These are phyloP conservation scores for Monilinia vaccinii-corymbosi DNA, from an alignment of 2,329 filamentous ascomycete species.

Conservation along the genomic window DNA sequence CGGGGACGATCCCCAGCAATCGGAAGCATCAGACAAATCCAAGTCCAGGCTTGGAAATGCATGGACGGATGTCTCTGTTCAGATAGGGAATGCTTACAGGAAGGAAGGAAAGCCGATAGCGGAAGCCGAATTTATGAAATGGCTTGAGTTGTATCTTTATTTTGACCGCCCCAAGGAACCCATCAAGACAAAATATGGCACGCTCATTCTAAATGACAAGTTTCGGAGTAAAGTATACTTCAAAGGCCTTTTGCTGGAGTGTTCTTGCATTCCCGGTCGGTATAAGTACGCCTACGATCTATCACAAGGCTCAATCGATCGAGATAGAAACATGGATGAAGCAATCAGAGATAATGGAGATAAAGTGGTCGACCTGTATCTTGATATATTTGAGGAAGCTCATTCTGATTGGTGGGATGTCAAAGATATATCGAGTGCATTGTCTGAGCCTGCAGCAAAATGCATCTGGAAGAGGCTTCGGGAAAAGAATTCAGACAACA, in stretches of 20 bases:
- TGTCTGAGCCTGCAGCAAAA: conserved; percentile 10
- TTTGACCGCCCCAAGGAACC: no score
- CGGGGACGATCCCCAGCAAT: no score
- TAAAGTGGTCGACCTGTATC: conserved; percentile 11
- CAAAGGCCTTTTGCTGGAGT: conserved; percentile 9
- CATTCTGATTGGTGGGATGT: conserved; percentile 16
- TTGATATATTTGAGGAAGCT: conserved; percentile 18
- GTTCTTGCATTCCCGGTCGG: background rate
- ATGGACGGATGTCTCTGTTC: no score
- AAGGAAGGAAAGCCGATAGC: no score
- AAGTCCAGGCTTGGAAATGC: no score
- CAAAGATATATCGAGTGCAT: conserved; percentile 6
- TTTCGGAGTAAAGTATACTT: no score
- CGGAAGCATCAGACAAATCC: no score
- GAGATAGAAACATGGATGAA: conserved; percentile 13
- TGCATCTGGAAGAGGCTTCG: conserved; percentile 17
- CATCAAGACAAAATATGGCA: no score
- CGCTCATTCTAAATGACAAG: no score
- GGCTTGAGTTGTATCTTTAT: no score
- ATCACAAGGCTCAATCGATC: conserved; percentile 6
- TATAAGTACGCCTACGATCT: conserved; percentile 18
- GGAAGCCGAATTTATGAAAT: no score
- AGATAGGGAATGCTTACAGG: no score
- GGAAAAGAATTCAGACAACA: background rate
- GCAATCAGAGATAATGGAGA: background rate